Conservation (phyloP, 345 rosid species). For the Populus pruinosa region DNA sequence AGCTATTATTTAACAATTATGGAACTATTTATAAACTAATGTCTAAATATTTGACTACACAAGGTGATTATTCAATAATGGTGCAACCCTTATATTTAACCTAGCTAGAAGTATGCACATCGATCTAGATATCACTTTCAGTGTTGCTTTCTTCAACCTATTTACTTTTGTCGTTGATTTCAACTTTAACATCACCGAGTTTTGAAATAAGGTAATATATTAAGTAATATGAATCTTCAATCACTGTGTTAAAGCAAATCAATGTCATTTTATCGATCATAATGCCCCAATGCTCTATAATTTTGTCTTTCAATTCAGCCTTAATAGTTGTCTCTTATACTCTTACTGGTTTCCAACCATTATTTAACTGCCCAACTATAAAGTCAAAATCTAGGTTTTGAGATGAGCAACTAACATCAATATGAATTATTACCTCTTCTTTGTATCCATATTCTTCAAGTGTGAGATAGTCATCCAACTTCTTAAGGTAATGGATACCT, state of each 20-base stretch:
- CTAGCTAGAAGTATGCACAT: too few relatives aligned
- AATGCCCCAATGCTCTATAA: background rate
- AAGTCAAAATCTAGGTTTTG: background rate
- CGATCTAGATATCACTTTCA: too few relatives aligned
- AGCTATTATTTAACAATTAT: too few relatives aligned
- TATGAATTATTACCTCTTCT: background rate
- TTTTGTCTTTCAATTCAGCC: background rate
- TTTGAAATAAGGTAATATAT: background rate
- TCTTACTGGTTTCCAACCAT: background rate
- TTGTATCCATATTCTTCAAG: too few relatives aligned
- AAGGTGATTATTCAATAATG: too few relatives aligned
- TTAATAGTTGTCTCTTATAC: background rate
- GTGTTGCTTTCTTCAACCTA: background rate
- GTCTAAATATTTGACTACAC: too few relatives aligned
- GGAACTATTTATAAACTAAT: too few relatives aligned
- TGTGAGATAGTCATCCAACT: background rate
- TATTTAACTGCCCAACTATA: background rate
- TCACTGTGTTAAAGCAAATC: background rate
- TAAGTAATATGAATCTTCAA: background rate
- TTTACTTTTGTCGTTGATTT: too few relatives aligned
- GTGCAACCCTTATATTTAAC: too few relatives aligned
- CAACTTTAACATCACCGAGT: background rate
- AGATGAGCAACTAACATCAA: background rate
- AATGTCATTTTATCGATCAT: too few relatives aligned
- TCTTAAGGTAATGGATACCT: background rate